Conservation (phyloP, 306 rosid genomes). For the Cucumis hystrix region DNA sequence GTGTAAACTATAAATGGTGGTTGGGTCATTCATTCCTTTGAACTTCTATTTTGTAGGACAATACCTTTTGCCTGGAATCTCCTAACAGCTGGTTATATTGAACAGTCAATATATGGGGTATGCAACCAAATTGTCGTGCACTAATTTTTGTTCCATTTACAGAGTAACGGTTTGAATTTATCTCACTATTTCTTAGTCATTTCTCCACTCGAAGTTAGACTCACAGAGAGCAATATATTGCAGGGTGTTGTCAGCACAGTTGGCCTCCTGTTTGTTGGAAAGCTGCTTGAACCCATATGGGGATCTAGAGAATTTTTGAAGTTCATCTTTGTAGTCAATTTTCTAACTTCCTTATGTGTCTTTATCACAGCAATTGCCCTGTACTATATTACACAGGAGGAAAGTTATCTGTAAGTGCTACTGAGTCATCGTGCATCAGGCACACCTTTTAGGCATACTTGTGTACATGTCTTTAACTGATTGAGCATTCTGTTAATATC, state of each 20-base stretch:
- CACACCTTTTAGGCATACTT: slow-evolving; percentile 4
- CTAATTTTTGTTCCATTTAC: neutral
- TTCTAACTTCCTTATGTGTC: slow-evolving; percentile 58
- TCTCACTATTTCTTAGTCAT: neutral
- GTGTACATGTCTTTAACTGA: neutral
- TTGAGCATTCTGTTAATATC: neutral
- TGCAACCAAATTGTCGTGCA: slow-evolving; percentile 5
- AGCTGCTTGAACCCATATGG: slow-evolving; percentile 93
- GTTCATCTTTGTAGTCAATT: slow-evolving; percentile 77
- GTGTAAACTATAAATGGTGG: neutral
- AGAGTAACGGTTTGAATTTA: neutral
- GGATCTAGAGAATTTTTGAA: slow-evolving; percentile 84
- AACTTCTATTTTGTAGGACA: slow-evolving; percentile 41
- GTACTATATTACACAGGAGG: slow-evolving; percentile 62
- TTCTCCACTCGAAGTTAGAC: neutral
- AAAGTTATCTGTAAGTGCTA: slow-evolving; percentile 70
- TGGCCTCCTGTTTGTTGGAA: slow-evolving; percentile 75
- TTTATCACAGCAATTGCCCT: slow-evolving; percentile 79
- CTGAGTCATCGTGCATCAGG: neutral
- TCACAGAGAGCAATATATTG: slow-evolving; percentile 7
- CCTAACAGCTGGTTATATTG: slow-evolving; percentile 66
- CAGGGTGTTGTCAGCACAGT: slow-evolving; percentile 51
- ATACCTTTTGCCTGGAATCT: slow-evolving; percentile 95
- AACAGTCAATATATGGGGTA: slow-evolving; percentile 77
- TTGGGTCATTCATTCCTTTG: neutral